Percentiles rank a stretch among this genome's conserved stretches.
Evolutionary conservation across 1,284 basidiomycete genomes (phyloP).

Genomic region (Tilletiaria anomala): DNA sequence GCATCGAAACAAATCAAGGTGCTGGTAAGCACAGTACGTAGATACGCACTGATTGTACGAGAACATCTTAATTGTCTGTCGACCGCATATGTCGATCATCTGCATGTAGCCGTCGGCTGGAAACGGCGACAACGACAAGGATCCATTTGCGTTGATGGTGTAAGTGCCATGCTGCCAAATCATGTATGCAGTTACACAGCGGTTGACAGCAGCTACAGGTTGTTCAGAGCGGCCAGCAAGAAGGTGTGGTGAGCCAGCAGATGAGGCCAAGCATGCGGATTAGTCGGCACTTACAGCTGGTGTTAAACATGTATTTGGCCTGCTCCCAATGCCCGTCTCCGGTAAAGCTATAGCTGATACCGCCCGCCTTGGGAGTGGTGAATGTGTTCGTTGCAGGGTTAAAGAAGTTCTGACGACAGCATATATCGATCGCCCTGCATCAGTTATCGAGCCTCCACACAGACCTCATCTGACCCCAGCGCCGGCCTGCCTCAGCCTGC

Average conservation of each 20-base stretch:
- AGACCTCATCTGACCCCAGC: not conserved
- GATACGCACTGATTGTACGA: not conserved
- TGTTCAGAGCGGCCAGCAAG: too few relatives aligned
- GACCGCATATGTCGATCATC: constrained; percentile 9
- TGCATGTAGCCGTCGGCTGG: constrained; percentile 15
- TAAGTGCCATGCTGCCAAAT: constrained; percentile 39
- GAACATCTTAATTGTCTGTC: not conserved
- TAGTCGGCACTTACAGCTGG: constrained; percentile 8
- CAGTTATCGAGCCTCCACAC: not conserved
- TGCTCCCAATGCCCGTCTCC: constrained; percentile 37
- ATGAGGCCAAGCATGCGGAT: too few relatives aligned
- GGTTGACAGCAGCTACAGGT: constrained; percentile 16
- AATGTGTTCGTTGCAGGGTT: constrained; percentile 33
- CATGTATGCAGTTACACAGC: constrained; percentile 29
- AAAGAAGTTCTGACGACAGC: constrained; percentile 18
- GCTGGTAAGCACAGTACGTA: too few relatives aligned
- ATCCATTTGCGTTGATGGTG: constrained; percentile 19
- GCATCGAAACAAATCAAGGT: too few relatives aligned
- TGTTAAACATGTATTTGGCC: constrained; percentile 16
- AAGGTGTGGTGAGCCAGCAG: too few relatives aligned
- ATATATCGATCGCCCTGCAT: not conserved
- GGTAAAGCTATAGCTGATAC: constrained; percentile 35
- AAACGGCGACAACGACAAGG: constrained; percentile 14
- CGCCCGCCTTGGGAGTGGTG: constrained; percentile 22
- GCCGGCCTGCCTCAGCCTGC: too few relatives aligned